Base-by-base conservation (phyloP, 208 protist genomes). In the Wallacemonas rigidus region DNA sequence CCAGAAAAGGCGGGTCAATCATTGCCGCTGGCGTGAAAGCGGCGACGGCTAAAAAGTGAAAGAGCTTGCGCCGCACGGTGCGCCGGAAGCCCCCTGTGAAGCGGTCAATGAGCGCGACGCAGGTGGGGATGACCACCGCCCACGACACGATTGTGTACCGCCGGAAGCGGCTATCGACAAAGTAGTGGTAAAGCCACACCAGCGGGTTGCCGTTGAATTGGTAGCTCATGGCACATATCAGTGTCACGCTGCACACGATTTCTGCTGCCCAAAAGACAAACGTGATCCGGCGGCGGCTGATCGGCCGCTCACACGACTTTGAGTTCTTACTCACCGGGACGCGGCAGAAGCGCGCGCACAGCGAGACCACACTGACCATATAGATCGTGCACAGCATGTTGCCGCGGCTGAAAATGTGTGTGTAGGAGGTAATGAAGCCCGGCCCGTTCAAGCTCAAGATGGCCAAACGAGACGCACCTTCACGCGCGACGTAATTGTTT, bases 21-120 rank as follows among this genome's bases (percentile, higher is more conserved):
- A 97, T 81, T 8, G 85, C 87, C 2, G 85, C 76, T 11, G 90
- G 88, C 2, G 89, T 93, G 68, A 97, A 95, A 44, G 79, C 75
- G 56, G 86, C 50, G 3, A 97, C 88, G 9, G 85, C 93, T 63
- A 97, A 80, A 47, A 95, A 87, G 73, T 97, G 93, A 74, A 95
- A 97, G n/a, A 97, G 55, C 74, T 97, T 97, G 11, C 93, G 82
- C 2, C 83, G 81, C 56, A 86, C 89, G 15, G 87, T 88, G 48
- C 74, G 72, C n/a, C 82, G 77, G 26, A 92, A 60, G 2, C 67
- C 62, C 1, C 53, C 14, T 0, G 92, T 87, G 54, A 80, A 80
- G 1, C 79, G 51, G 55, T 95, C 82, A 6, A 95, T 80, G 3
- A 77, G 35, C 9, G 80, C 62, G 12, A 94, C 82, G 12, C 82